A percentile compares a stretch with the other conserved stretches of the same genome.
These are phyloP conservation scores for Candida sp. DNA, from an alignment of 1,139 yeast species.

Conservation along the genomic window DNA sequence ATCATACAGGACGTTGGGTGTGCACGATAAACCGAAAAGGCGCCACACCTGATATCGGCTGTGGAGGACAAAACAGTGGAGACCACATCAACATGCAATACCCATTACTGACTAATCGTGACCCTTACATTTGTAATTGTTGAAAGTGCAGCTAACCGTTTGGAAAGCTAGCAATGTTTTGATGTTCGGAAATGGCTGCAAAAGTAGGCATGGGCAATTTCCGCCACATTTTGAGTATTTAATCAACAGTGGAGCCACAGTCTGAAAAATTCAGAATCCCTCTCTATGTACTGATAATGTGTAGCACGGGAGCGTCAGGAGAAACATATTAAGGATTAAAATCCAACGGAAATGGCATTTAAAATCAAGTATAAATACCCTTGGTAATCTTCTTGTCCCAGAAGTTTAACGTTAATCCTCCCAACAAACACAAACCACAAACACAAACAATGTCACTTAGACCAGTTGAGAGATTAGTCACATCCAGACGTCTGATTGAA, in stretches of 20 bases:
- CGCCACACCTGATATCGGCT: neutral
- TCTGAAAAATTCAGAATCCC: neutral
- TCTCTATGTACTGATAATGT: too few species aligned
- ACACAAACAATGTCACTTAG: conserved; percentile 28
- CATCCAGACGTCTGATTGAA: conserved; percentile 78
- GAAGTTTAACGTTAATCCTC: too few species aligned
- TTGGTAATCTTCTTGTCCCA: neutral
- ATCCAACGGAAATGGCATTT: too few species aligned
- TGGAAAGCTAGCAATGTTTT: neutral
- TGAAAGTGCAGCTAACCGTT: neutral
- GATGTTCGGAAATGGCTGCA: neutral
- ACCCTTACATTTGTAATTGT: neutral
- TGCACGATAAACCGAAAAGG: neutral
- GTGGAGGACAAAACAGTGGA: neutral
- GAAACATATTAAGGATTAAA: too few species aligned
- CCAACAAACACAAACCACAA: neutral
- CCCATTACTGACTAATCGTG: neutral
- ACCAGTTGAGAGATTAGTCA: conserved; percentile 60
- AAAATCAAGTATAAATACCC: neutral
- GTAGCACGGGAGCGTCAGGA: too few species aligned
- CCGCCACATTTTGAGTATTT: neutral
- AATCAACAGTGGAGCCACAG: neutral
- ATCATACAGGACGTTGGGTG: too few species aligned
- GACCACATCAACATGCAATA: neutral
- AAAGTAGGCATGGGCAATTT: neutral